Conservation (phyloP, 371 early-diverging fungal genomes). For the Syncephalastrum contaminatum region DNA sequence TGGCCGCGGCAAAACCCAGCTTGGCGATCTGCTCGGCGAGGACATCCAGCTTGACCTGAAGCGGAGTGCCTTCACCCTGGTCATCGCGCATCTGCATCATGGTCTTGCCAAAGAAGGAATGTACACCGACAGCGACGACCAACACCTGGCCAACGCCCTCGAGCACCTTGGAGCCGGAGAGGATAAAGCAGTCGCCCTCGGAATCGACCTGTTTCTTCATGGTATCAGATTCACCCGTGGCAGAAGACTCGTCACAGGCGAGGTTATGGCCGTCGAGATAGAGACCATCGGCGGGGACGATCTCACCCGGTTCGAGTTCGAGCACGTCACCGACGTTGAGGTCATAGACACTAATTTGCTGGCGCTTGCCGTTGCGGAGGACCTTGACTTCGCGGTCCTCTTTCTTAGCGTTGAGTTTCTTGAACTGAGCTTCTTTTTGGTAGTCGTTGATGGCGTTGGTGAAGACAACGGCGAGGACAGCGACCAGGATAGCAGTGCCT, state of each 20-base stretch:
- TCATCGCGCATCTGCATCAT: constrained; percentile 83
- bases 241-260: constrained; percentile 87
- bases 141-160: constrained; percentile 86
- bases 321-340: constrained; percentile 89
- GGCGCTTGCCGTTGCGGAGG: constrained; percentile 73
- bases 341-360: constrained; percentile 83
- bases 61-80: constrained; percentile 83
- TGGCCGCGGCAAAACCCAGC: constrained; percentile 79
- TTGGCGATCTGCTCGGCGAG: constrained; percentile 93
- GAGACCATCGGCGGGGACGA: constrained; percentile 88
- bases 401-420: constrained; percentile 88
- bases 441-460: constrained; percentile 96
- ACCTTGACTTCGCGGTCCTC: constrained; percentile 86
- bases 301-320: constrained; percentile 93
- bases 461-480: constrained; percentile 88
- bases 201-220: constrained; percentile 65
- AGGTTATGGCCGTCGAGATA: constrained; percentile 78
- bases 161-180: constrained; percentile 89
- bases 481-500: constrained; percentile 87
- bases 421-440: constrained; percentile 94
- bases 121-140: constrained; percentile 84
- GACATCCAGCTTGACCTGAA: constrained; percentile 83
- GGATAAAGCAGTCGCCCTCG: constrained; percentile 77
- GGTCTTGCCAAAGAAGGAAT: constrained; percentile 82
- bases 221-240: constrained; percentile 91